Evolutionary conservation across 129 eudicot genomes (phyloP), one percentile per base, ranked within the genome.

Genomic region (Apium graveolens): DNA sequence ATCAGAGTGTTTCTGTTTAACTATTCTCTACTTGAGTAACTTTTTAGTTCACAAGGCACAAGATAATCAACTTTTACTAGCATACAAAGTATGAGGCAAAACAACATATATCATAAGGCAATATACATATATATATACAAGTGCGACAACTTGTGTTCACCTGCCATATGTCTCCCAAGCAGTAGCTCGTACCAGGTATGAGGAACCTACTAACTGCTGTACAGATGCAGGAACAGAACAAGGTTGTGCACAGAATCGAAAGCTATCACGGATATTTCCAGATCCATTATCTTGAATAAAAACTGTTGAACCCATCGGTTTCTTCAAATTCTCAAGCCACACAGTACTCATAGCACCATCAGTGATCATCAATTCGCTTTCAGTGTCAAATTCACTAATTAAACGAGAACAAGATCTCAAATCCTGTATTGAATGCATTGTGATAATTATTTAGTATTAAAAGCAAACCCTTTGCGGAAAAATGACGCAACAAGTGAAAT

Each of bases 131-230:
- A 35, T 35, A 35, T 35, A 35, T 35, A n/a, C n/a, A 38, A 38
- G 41, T 38, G 5, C 41, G 41, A 38, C 41, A 38, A 38, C 41
- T n/a, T 29, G 74, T 39, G 29, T 72, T 86, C 82, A 94, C 98
- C 98, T 96, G 84, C 97, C 99, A 87, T 87, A 92, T 71, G 87
- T 74, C 87, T 92, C 99, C 99, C 99, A 96, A 41, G 99, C 87
- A 82, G 94, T 88, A 37, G 86, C 95, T 71, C 97, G 97, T n/a
- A 92, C 88, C 81, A 96, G 80, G 80, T 87, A 92, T 37, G 99
- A 96, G 74, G 99, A 92, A 55, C 99, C 99, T 69, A 92, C 78
- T 75, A 87, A 79, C 78, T 96, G 97, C 85, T 82, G 69, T 8
- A 96, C 97, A 45, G 99, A 89, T 70, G 86, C 89, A 42, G 99